phyloP scores from a whole-genome alignment of 306 rosid genomes.

The Gillenia trifoliata region DNA sequence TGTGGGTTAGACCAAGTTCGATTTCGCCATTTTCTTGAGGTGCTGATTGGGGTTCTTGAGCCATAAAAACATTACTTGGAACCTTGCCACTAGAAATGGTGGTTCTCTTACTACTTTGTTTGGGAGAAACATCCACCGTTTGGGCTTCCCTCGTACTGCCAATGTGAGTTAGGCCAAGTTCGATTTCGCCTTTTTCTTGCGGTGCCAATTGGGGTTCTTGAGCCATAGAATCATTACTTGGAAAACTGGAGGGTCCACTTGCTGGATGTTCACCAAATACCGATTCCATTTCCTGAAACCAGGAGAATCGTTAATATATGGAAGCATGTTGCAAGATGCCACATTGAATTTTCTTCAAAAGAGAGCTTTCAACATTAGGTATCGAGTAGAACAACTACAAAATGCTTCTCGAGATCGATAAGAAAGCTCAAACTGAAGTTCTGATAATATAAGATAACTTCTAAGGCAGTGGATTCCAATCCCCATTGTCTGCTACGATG shows the following conservation, averaged over 20 bases:
- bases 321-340: not conserved
- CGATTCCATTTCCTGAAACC: constrained; percentile 75
- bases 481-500: not conserved
- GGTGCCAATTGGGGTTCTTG: constrained; percentile 25
- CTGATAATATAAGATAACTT: not conserved
- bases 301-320: not conserved
- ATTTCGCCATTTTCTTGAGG: constrained; percentile 27
- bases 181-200: constrained; percentile 22
- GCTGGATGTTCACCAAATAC: constrained; percentile 64
- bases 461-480: not conserved
- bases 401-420: not conserved
- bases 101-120: constrained; percentile 59
- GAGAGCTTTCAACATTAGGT: not conserved
- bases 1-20: constrained; percentile 54
- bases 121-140: constrained; percentile 87
- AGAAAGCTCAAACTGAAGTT: not conserved
- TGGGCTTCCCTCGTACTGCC: constrained; percentile 70
- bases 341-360: not conserved
- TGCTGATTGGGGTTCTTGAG: constrained; percentile 20
- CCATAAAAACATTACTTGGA: no score
- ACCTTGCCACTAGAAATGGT: constrained; percentile 79
- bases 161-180: constrained; percentile 57
- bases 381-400: not conserved
- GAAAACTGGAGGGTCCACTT: constrained; percentile 39
- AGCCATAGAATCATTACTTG: constrained; percentile 17